A percentile compares a stretch with the other conserved stretches of the same genome.
Evolutionary conservation across 495 filamentous ascomycete genomes (phyloP).

Genomic region (Arthonia radiata): DNA sequence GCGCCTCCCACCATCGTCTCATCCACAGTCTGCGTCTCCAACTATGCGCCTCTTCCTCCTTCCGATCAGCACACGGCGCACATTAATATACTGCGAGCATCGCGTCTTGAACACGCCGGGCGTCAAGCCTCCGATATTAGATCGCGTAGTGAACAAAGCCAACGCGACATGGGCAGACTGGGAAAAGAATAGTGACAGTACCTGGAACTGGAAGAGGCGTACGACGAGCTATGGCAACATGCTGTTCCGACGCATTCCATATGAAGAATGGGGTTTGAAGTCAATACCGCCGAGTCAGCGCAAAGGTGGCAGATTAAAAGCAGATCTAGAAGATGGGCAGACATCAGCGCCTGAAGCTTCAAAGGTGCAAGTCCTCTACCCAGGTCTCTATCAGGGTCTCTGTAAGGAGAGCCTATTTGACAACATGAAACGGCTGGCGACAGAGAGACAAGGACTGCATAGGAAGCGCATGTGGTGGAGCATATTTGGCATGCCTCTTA

Average conservation of each 20-base stretch:
- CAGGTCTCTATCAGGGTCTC: slow-evolving; percentile 30
- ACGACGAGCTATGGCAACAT: slow-evolving; percentile 70
- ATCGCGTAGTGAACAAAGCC: slow-evolving; percentile 40
- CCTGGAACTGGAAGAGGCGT: slow-evolving; percentile 57
- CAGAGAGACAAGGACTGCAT: slow-evolving; percentile 61
- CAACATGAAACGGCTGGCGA: slow-evolving; percentile 39
- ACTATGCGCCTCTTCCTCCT: slow-evolving; percentile 88
- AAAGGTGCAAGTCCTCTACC: slow-evolving; percentile 53
- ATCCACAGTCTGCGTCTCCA: no score
- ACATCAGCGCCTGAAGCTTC: slow-evolving; percentile 5
- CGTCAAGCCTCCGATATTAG: slow-evolving; percentile 27
- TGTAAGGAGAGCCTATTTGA: slow-evolving; percentile 29
- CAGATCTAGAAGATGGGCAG: slow-evolving; percentile 34
- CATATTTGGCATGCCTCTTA: slow-evolving; percentile 60
- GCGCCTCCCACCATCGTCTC: no score
- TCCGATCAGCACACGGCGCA: slow-evolving; percentile 72
- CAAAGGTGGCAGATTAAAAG: slow-evolving; percentile 24
- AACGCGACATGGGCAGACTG: slow-evolving; percentile 55
- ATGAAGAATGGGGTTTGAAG: slow-evolving; percentile 94
- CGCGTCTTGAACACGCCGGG: slow-evolving; percentile 22
- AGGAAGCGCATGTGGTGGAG: slow-evolving; percentile 53
- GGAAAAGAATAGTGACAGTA: slow-evolving; percentile 47
- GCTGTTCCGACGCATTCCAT: slow-evolving; percentile 65
- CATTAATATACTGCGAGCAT: slow-evolving; percentile 81
- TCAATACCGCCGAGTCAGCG: slow-evolving; percentile 58